Conservation (phyloP, 176 grass and related monocot genomes). For the Lolium rigidum region DNA sequence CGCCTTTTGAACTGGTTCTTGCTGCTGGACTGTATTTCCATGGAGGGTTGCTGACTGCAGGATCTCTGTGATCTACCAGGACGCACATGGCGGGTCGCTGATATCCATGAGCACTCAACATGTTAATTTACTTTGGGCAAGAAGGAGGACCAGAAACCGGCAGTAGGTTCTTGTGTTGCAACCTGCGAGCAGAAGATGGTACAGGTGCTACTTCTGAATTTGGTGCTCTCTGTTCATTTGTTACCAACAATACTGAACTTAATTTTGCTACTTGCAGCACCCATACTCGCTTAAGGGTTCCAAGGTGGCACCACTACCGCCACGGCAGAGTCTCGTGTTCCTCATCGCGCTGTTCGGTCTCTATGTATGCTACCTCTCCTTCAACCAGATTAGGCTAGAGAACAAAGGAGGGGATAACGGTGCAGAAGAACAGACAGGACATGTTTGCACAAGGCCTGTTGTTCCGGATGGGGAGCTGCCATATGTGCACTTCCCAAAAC, state of each 20-base stretch:
- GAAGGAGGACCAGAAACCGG: conserved; percentile 23
- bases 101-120: conserved; percentile 42
- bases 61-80: conserved; percentile 28
- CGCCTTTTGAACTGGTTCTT: conserved; percentile 11
- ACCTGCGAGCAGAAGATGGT: conserved; percentile 57
- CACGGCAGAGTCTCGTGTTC: conserved; percentile 56
- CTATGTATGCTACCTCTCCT: conserved; percentile 72
- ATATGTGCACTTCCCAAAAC: conserved; percentile 80
- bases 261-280: conserved; percentile 51
- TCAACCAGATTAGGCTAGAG: conserved; percentile 72
- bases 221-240: not conserved
- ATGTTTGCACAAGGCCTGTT: conserved; percentile 52
- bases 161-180: not conserved
- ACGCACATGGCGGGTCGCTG: conserved; percentile 31
- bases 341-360: conserved; percentile 67
- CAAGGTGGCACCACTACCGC: conserved; percentile 54
- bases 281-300: conserved; percentile 64
- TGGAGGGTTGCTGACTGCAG: not conserved
- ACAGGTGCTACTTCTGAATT: not conserved
- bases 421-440: conserved; percentile 6
- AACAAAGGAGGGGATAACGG: conserved; percentile 5
- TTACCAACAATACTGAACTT: conserved; percentile 7
- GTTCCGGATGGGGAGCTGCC: conserved; percentile 50
- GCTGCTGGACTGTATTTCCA: not conserved
- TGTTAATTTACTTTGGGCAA: conserved; percentile 38